These are phyloP conservation scores for Conidiobolus incongruus DNA, from an alignment of 371 early-diverging fungal species.

Conservation along the genomic window DNA sequence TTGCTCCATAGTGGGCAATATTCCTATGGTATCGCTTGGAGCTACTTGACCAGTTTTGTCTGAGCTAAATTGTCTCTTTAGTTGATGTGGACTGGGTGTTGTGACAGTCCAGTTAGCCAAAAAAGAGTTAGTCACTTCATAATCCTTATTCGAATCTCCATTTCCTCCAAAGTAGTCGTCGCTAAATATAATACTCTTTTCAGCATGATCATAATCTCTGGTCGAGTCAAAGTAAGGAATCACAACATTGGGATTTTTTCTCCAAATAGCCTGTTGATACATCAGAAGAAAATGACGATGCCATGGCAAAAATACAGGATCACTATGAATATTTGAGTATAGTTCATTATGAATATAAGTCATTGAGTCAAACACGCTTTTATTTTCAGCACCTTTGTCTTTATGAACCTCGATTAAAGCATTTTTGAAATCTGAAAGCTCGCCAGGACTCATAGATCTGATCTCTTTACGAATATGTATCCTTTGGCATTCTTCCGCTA, in stretches of 20 bases:
- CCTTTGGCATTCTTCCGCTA: too few relatives aligned
- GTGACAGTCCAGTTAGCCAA: background rate
- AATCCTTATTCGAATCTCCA: background rate
- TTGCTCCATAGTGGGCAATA: too few relatives aligned
- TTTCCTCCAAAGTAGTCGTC: conserved; percentile 2
- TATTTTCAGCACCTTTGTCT: background rate
- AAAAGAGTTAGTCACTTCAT: background rate
- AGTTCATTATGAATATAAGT: background rate
- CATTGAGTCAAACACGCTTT: background rate
- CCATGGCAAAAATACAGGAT: conserved; percentile 13
- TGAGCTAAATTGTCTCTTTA: too few relatives aligned
- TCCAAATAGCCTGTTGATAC: conserved; percentile 11
- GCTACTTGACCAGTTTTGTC: too few relatives aligned
- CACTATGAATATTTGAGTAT: background rate
- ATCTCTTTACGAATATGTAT: too few relatives aligned
- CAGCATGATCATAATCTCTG: conserved; percentile 2
- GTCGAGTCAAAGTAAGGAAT: conserved; percentile 9
- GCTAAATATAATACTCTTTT: background rate
- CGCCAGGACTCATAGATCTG: background rate
- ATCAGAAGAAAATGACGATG: conserved; percentile 11
- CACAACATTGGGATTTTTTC: conserved; percentile 3
- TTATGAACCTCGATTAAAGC: background rate
- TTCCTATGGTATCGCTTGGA: too few relatives aligned
- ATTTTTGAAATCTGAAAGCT: background rate
- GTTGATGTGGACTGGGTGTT: background rate